Base-by-base conservation (phyloP, 495 filamentous ascomycete genomes). In the Neurospora sp. region DNA sequence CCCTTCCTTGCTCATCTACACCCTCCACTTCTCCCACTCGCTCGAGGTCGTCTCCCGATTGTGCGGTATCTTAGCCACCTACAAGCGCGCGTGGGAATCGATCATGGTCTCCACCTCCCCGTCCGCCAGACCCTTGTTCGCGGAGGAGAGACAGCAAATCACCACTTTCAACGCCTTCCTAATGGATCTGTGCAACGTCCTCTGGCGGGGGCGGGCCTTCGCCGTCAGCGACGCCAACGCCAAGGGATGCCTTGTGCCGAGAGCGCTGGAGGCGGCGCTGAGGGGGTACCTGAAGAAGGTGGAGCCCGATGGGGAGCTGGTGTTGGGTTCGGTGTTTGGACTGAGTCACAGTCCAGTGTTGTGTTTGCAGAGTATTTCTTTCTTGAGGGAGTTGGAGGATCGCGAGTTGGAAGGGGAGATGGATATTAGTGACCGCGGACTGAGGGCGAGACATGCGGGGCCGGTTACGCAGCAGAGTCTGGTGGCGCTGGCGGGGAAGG, bases 171-270 rank as follows among this genome's bases (percentile, higher is more conserved):
- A 97, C 79, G 91, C 91, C 10, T 94, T 91, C 76, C 86, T 97
- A 39, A 96, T 96, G 91, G 94, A 97, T 77, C 86, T 93, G 48
- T 96, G 92, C 83, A 96, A 97, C 76, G 87, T 92, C 65, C 75
- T 97, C 16, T 96, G 94, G 93, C 88, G 92, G 22, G 89, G 89
- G 27, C 90, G 91, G 16, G 94, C 91, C 0, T 89, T 97, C 40
- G 89, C 89, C 53, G 81, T 80, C 2, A 83, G 87, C 11, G 92
- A 96, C 73, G 79, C 85, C 14, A 93, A 94, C 79, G 88, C 93
- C 4, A 82, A 89, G 38, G 93, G 91, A 18, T 95, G 93, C 74
- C 81, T 91, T n/a, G 79, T 93, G 18, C 84, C 89, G 0, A 69
- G 77, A 18, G n/a, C 84, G 3, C 79, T 88, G 0, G 76, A 85